Conservation (phyloP, 139 green algal species). For the Coelastrella sp. region DNA sequence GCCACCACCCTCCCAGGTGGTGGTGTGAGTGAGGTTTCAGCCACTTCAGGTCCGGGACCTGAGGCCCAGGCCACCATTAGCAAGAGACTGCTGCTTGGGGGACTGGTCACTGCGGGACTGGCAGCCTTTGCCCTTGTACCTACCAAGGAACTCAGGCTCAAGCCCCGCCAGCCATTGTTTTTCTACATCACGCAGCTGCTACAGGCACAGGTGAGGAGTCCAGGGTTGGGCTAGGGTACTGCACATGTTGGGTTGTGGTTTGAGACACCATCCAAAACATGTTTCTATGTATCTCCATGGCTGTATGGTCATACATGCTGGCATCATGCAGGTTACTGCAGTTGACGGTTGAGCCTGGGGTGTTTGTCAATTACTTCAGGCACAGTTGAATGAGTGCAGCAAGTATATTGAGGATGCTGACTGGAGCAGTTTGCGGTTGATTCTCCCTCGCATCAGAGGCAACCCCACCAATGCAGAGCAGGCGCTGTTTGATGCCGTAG, state of each 20-base stretch:
- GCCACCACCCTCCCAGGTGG: too few species aligned
- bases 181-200: constrained; percentile 81
- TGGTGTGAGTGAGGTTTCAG: constrained; percentile 16
- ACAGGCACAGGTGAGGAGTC: constrained; percentile 28
- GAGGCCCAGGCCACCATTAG: constrained; percentile 14
- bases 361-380: too few species aligned
- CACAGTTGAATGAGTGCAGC: constrained; percentile 10
- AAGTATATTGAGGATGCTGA: constrained; percentile 24
- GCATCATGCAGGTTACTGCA: too few species aligned
- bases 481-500: constrained; percentile 5
- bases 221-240: too few species aligned
- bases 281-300: too few species aligned
- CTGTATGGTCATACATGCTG: too few species aligned
- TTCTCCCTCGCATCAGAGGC: constrained; percentile 26
- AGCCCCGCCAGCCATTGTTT: constrained; percentile 78
- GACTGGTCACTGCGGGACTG: background rate
- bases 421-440: constrained; percentile 29
- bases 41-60: background rate
- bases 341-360: too few species aligned
- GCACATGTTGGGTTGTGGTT: too few species aligned
- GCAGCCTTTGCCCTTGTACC: constrained; percentile 77
- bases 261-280: too few species aligned
- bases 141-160: constrained; percentile 66
- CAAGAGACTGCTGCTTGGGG: background rate
- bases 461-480: constrained; percentile 27